Conservation (phyloP, 2,329 filamentous ascomycete genomes). For the Lanzia echinophila region DNA sequence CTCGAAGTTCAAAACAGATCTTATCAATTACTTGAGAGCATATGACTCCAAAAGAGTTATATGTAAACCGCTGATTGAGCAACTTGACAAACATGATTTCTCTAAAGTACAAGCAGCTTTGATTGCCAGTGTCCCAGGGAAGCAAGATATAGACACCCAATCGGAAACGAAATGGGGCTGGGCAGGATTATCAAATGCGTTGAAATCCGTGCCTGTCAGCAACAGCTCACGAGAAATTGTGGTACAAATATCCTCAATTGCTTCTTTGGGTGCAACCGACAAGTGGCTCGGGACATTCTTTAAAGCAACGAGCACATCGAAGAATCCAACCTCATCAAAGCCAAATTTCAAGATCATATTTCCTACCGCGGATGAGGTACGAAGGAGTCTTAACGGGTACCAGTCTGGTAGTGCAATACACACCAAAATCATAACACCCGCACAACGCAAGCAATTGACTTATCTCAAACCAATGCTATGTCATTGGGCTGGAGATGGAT, state of each 20-base stretch:
- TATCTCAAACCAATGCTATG: slow-evolving; percentile 65
- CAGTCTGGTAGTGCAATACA: slow-evolving; percentile 73
- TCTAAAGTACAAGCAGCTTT: slow-evolving; percentile 60
- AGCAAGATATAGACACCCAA: slow-evolving; percentile 43
- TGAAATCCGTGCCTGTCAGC: slow-evolving; percentile 47
- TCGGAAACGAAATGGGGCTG: slow-evolving; percentile 67
- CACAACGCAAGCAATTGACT: slow-evolving; percentile 66
- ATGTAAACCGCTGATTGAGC: slow-evolving; percentile 47
- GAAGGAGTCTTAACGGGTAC: slow-evolving; percentile 72
- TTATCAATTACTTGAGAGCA: slow-evolving; percentile 63
- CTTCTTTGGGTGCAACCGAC: slow-evolving; percentile 64
- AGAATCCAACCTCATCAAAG: slow-evolving; percentile 16
- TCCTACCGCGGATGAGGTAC: slow-evolving; percentile 72
- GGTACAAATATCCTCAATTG: slow-evolving; percentile 72
- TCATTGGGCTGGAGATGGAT: slow-evolving; percentile 65
- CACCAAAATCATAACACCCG: slow-evolving; percentile 62
- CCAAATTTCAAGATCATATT: slow-evolving; percentile 68
- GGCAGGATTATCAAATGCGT: slow-evolving; percentile 55
- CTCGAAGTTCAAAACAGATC: slow-evolving; percentile 64
- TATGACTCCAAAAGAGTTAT: slow-evolving; percentile 56
- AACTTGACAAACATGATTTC: slow-evolving; percentile 63
- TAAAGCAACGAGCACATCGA: slow-evolving; percentile 36
- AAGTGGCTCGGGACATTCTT: slow-evolving; percentile 68
- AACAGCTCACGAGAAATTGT: slow-evolving; percentile 42
- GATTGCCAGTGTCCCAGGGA: slow-evolving; percentile 72